Conservation (phyloP, 2,329 filamentous ascomycete species). For the Pyrenophora teres region DNA sequence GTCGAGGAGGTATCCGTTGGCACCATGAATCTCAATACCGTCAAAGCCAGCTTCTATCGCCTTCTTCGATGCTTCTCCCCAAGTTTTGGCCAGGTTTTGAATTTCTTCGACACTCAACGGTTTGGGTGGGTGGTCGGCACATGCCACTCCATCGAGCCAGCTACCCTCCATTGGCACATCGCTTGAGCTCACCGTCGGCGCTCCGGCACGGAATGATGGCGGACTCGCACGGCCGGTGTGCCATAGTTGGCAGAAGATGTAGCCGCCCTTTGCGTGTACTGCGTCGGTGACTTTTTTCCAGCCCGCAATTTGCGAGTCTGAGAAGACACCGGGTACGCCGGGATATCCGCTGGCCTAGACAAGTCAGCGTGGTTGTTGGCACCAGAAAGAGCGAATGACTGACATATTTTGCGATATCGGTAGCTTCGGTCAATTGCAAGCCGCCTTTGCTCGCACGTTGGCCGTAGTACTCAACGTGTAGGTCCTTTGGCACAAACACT, state of each 20-base stretch:
- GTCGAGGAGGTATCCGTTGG: conserved; percentile 56
- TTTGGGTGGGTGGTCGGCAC: conserved; percentile 42
- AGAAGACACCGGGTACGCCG: conserved; percentile 39
- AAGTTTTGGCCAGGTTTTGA: conserved; percentile 45
- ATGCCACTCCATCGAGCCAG: conserved; percentile 46
- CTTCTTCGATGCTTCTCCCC: conserved; percentile 46
- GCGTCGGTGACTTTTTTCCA: conserved; percentile 59
- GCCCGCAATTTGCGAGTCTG: conserved; percentile 51
- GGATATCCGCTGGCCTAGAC: conserved; percentile 48
- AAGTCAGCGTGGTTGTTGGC: conserved; percentile 19
- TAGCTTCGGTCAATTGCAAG: conserved; percentile 64
- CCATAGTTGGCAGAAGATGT: conserved; percentile 54
- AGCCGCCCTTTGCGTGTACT: conserved; percentile 57
- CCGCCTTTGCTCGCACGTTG: conserved; percentile 61
- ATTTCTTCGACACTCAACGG: conserved; percentile 49
- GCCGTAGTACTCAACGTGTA: conserved; percentile 57
- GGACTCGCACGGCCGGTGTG: conserved; percentile 55
- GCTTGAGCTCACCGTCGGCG: conserved; percentile 47
- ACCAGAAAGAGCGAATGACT: background rate
- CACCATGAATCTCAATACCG: conserved; percentile 49
- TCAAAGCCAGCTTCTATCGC: conserved; percentile 45
- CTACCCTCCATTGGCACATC: conserved; percentile 48
- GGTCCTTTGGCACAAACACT: conserved; percentile 54
- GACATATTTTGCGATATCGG: conserved; percentile 47
- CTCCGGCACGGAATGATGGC: conserved; percentile 46